Evolutionary conservation across 768 basidiomycete species (phyloP), one percentile per base, ranked within the genome.

Genomic region (Lactarius indigo): DNA sequence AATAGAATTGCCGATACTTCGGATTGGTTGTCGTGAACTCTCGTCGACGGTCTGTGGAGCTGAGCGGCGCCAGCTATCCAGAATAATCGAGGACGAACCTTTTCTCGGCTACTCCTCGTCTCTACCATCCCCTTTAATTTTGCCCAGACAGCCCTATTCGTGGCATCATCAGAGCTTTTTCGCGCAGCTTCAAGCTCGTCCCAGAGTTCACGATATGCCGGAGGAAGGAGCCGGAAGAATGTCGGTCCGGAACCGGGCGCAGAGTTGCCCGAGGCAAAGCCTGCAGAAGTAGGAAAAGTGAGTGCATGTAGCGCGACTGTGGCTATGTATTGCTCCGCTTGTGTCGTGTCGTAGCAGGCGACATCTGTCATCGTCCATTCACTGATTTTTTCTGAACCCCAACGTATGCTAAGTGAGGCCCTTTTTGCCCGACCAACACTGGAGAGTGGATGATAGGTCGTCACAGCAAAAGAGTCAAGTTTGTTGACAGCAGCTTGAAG

Each of bases 241-340:
- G 91, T 88, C 56, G 79, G 80, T 54, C 76, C 82, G 33, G 81
- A 79, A 56, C 82, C 77, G 44, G 80, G 79, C 13, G 77, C 75
- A 37, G 82, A 77, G 5, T 75, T 75, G n/a, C 83, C 82, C 3
- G 82, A 75, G 12, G 85, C 82, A 75, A 93, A 93, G 9, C 90
- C 90, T 60, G 84, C 83, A 0, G 82, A 82, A 2, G 75, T 64
- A 18, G 87, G 85, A 71, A 87, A 92, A 13, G 85, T 86, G 37
- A 98, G 77, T 4, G 85, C 83, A 75, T 96, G 92, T 39, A 98
- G 79, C 4, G 94, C 94, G 57, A 96, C 77, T 20, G 90, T 91
- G 5, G 96, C 85, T 59, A 96, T 84, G 73, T 94, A 99, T 72
- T 98, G 88, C 75, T 92, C 92, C 28, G 96, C 95, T 74, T 98